Evolutionary conservation across 805 yeast species (phyloP), one percentile per base, ranked within the genome.

Genomic region (Blastobotrys attinorum): DNA sequence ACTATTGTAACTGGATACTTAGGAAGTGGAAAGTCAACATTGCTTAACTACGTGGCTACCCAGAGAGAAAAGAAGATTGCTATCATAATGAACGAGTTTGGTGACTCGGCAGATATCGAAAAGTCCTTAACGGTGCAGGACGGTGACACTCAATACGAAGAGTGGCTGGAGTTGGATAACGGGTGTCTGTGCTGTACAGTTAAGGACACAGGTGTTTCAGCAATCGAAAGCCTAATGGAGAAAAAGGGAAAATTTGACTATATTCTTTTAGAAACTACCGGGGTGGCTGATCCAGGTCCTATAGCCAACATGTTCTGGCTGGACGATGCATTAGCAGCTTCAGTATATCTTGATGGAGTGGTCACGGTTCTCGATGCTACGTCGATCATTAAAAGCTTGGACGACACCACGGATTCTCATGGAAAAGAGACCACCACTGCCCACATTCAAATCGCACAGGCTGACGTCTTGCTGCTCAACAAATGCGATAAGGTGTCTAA

Each of bases 151-250:
- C 66, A 78, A 2, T 81, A 84, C 41, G 85, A 88, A 55, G 97
- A 92, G 57, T 92, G 98, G 98, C 70, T 92, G 2, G 98, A 92
- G 60, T 67, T 92, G 27, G 97, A 96, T 1, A 92, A 92, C 58
- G 98, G 98, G 1, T 92, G 98, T 62, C 70, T 92, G 32, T 92
- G 98, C 60, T 92, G 98, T 58, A 85, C 97, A 0, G 95, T 94
- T 27, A 88, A 87, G 59, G 97, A 89, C 60, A 83, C 81, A 44
- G 98, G 98, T 3, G 97, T 92, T 1, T 72, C 83, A 34, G 98
- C 98, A 0, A 88, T 92, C 43, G 98, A 92, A 61, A 76, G 85
- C 45, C 73, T 92, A 53, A 79, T 90, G 47, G 81, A 78, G 23
- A 73, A 79, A 42, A 73, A 81, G 25, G 81, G 80, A 25, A 73